Base-by-base conservation (phyloP, 305 asterid species). In the Plantago lanceolata region DNA sequence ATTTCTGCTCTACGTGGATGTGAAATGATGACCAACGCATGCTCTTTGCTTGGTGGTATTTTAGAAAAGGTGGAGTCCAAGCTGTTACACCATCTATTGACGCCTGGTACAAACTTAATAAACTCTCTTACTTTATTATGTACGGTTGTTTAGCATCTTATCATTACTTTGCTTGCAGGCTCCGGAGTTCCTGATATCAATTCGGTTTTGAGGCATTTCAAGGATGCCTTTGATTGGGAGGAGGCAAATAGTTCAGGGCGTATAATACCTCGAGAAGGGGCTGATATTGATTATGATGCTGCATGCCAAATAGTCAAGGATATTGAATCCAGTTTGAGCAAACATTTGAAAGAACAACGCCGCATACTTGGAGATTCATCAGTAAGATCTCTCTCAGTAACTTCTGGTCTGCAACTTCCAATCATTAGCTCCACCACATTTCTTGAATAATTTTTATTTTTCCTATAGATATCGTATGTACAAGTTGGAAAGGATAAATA, bases 181-280 rank as follows among this genome's bases (percentile, higher is more conserved):
- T 68, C 83, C 64, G 87, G 86, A 61, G 79, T 81, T 77, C 89
- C 95, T 52, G 85, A 84, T 65, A 85, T 79, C 61, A 64, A 64
- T 62, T 71, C 85, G 33, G 75, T 86, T 82, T 78, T 93, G 68
- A 79, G 65, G 68, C 82, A 81, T 75, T 93, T 87, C 90, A 93
- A 84, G 79, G 94, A 82, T 75, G 95, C 94, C 67, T 93, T 93
- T 69, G 97, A 90, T 72, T 93, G 99, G 97, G 85, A 76, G 71
- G 97, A 90, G 82, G 99, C 99, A 76, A 79, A 82, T 73, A 75
- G 71, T 64, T 90, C 96, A 12, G 99, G 97, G 47, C 97, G 99
- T 63, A 77, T 93, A 57, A 81, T 93, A 76, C 99, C 97, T 48
- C 80, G 81, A 70, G 95, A 87, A 71, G 97, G 97, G 74, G 99